These are phyloP conservation scores for Zoysia matrella DNA, from an alignment of 202 grass and related monocot genomes.

Conservation along the genomic window DNA sequence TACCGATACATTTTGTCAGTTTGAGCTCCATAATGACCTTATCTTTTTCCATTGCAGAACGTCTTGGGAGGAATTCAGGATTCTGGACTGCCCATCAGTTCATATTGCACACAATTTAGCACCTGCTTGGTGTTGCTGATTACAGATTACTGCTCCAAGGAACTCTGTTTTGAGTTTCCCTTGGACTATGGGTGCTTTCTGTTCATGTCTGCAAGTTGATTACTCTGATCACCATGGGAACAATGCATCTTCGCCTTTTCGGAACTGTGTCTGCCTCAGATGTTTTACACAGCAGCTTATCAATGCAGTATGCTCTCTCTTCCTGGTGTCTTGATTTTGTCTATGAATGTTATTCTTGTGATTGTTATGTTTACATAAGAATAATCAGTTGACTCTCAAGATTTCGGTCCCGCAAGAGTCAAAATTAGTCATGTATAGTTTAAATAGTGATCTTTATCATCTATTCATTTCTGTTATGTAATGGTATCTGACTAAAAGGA, in stretches of 20 bases:
- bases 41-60: conserved; percentile 38
- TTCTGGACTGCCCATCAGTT: background rate
- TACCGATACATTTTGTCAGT: background rate
- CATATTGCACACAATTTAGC: background rate
- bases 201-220: no score
- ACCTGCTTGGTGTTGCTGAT: background rate
- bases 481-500: background rate
- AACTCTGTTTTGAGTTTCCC: conserved; percentile 20
- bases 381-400: background rate
- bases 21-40: background rate
- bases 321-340: conserved; percentile 14
- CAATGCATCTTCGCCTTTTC: conserved; percentile 45
- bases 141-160: conserved; percentile 21
- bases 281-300: conserved; percentile 83
- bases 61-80: background rate
- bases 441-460: background rate
- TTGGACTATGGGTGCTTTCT: conserved; percentile 79
- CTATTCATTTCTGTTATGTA: background rate
- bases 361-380: background rate
- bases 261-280: conserved; percentile 78
- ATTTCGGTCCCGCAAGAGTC: background rate
- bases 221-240: conserved; percentile 60
- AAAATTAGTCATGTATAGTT: background rate
- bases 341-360: background rate
- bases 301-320: conserved; percentile 53